Conservation (phyloP, 1,139 yeast species). For the Diutina siamensis region DNA sequence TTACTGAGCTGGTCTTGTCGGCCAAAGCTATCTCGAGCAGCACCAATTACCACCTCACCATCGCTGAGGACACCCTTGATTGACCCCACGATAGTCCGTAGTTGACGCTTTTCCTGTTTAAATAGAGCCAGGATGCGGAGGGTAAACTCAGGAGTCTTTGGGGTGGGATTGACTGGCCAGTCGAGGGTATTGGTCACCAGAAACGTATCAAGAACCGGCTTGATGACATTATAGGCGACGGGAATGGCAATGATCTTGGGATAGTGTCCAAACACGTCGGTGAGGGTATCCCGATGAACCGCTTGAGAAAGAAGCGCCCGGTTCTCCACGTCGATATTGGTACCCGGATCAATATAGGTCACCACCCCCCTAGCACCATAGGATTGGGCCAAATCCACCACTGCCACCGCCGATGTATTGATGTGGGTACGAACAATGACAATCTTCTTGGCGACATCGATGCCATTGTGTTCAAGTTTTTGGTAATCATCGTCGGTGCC, state of each 20-base stretch:
- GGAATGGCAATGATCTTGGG: constrained; percentile 15
- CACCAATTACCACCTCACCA: constrained; percentile 32
- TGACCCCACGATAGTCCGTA: constrained; percentile 25
- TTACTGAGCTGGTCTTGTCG: constrained; percentile 28
- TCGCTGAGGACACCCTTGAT: constrained; percentile 30
- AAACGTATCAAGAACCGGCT: constrained; percentile 24
- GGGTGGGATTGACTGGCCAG: constrained; percentile 9
- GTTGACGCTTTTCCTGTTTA: constrained; percentile 11
- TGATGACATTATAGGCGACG: constrained; percentile 19
- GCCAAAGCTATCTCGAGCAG: constrained; percentile 30
- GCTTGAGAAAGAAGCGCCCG: constrained; percentile 16
- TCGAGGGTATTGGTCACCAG: constrained; percentile 7
- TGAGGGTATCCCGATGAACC: constrained; percentile 7
- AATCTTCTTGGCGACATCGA: constrained; percentile 7
- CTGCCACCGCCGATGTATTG: constrained; percentile 16
- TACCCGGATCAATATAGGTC: constrained; percentile 14
- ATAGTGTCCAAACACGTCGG: constrained; percentile 15
- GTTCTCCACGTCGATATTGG: constrained; percentile 7
- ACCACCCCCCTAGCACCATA: constrained; percentile 22
- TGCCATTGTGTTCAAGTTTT: constrained; percentile 17
- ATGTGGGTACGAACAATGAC: constrained; percentile 9
- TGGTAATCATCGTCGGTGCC: constrained; percentile 22
- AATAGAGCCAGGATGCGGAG: constrained; percentile 14
- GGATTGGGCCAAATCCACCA: constrained; percentile 18
- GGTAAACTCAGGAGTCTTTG: constrained; percentile 17